phyloP scores from a whole-genome alignment of 1,284 basidiomycete species.

The Ustilago nuda region DNA sequence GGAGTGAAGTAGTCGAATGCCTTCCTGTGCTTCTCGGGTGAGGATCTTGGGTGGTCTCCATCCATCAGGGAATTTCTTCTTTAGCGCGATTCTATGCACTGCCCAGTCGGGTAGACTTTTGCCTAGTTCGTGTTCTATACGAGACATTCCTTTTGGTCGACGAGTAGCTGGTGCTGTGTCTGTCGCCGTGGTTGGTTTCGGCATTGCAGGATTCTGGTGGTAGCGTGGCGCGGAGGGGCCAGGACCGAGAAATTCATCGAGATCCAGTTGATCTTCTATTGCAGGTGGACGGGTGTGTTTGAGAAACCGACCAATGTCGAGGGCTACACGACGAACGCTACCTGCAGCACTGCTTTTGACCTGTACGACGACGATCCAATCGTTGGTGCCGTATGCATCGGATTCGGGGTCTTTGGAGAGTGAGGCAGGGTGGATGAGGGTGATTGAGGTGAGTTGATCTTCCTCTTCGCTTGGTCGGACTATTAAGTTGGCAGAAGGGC shows the following conservation, averaged over 20 bases:
- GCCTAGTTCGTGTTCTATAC: conserved; percentile 60
- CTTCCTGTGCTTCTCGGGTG: conserved; percentile 65
- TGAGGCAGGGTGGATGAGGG: conserved; percentile 55
- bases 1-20: conserved; percentile 58
- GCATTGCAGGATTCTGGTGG: not conserved
- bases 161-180: conserved; percentile 7
- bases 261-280: conserved; percentile 25
- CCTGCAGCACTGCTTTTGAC: conserved; percentile 57
- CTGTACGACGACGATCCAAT: conserved; percentile 66
- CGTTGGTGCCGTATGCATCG: conserved; percentile 41
- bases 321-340: conserved; percentile 54
- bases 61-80: conserved; percentile 60
- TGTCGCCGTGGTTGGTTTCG: conserved; percentile 6
- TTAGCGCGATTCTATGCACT: conserved; percentile 57
- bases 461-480: conserved; percentile 45
- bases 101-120: conserved; percentile 57
- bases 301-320: conserved; percentile 56
- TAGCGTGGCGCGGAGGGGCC: conserved; percentile 35
- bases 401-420: conserved; percentile 46
- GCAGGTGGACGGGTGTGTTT: conserved; percentile 36
- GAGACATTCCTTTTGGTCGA: conserved; percentile 58
- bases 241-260: conserved; percentile 60
- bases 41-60: conserved; percentile 66
- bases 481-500: conserved; percentile 52
- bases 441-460: conserved; percentile 51